Evolutionary conservation across 306 rosid species (phyloP).

Genomic region (Rosa chinensis): DNA sequence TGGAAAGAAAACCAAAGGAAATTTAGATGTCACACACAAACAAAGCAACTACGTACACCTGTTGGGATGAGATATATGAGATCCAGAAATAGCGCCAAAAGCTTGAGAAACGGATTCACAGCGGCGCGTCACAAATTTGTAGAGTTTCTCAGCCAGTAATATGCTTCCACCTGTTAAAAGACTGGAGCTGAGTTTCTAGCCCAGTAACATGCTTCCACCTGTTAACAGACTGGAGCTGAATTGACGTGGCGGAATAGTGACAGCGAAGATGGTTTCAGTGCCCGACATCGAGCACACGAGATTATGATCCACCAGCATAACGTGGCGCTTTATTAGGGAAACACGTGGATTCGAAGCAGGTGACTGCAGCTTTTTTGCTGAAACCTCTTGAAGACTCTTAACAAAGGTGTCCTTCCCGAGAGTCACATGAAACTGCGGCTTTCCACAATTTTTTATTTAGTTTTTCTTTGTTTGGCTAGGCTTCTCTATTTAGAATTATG

Average conservation of each 20-base stretch:
- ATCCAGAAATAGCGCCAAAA: constrained; percentile 46
- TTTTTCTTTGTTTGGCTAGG: background rate
- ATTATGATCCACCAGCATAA: background rate
- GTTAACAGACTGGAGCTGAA: rapidly evolving
- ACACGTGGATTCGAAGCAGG: background rate
- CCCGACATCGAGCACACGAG: background rate
- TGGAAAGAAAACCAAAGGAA: background rate
- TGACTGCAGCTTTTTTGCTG: background rate
- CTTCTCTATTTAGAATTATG: background rate
- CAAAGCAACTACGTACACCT: constrained; percentile 11
- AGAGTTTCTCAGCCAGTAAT: rapidly evolving
- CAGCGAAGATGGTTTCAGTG: too few relatives aligned
- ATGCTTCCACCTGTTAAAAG: background rate
- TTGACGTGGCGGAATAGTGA: background rate
- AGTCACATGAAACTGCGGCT: background rate
- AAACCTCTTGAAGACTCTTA: background rate
- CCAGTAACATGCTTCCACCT: background rate
- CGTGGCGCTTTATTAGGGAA: background rate
- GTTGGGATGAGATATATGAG: constrained; percentile 13
- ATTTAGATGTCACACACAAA: constrained; percentile 11
- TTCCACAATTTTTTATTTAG: background rate
- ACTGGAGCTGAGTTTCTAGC: rapidly evolving
- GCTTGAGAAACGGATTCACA: background rate
- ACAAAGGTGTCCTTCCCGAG: background rate
- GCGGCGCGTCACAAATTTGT: background rate